Base-by-base conservation (phyloP, 2,329 filamentous ascomycete genomes). In the Alternaria dauci region DNA sequence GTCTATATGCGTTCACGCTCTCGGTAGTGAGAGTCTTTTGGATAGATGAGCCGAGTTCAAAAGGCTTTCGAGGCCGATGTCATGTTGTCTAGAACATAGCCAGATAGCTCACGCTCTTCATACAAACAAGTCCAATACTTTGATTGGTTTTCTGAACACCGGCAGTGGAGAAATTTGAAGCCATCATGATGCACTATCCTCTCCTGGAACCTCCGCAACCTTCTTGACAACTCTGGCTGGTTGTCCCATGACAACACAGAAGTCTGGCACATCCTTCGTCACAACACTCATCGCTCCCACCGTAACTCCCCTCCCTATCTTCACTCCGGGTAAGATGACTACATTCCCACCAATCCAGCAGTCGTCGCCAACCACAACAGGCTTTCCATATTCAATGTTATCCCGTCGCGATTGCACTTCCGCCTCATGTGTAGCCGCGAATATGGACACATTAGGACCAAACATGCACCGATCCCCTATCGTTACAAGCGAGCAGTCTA, bases 281-380 rank as follows among this genome's bases (percentile, higher is more conserved):
- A 96, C 92, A 4, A 96, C 91, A 74, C 89, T 92, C 1, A 90
- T 92, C 1, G 93, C 93, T 1, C 92, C 93, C 61, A 96, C 84
- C 0, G 89, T 91, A 5, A 82, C 84, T 0, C 93, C 92, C 55
- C 85, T 83, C 0, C 93, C 93, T 65, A 96, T 90, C 1, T 86
- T 94, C 25, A 96, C 88, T 0, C 93, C 93, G 0, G 91, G 88
- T 43, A 94, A 80, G 18, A 96, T 86, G 2, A 79, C 76, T 2
- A 78, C 81, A 62, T 81, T 79, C 0, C 82, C 83, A 0, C 83
- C 82, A 60, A 85, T 80, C 82, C 83, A 78, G 57, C 74, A 77
- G 52, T 76, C 73, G 58, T 74, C 68, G 0, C 83, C 83, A 52
- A 86, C 82, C 8, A 76, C 77, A 0, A 86, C 81, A 0, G 81